These are phyloP conservation scores for Vigna nakashimae DNA, from an alignment of 306 rosid species.

Conservation along the genomic window DNA sequence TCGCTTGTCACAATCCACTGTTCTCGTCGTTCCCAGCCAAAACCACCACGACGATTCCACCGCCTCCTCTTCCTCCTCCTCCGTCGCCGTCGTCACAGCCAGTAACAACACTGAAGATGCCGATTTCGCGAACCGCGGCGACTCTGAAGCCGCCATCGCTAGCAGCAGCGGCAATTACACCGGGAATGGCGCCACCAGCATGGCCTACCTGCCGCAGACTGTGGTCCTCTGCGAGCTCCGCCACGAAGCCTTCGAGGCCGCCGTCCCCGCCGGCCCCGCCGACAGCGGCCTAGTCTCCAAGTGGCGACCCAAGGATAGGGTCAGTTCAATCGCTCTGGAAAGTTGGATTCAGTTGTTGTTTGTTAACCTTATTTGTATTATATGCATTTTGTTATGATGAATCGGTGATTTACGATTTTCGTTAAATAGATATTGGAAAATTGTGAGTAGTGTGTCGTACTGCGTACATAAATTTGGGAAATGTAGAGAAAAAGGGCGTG, in stretches of 20 bases:
- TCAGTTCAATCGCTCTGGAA: slow-evolving; percentile 25
- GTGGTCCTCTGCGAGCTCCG: slow-evolving; percentile 75
- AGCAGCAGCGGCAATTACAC: slow-evolving; percentile 62
- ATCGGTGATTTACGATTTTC: background rate
- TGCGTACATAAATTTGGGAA: background rate
- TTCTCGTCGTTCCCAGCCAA: slow-evolving; percentile 68
- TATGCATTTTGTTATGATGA: slow-evolving; percentile 7
- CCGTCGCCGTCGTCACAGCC: background rate
- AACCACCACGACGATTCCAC: slow-evolving; percentile 47
- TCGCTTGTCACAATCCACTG: slow-evolving; percentile 86
- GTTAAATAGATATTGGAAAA: background rate
- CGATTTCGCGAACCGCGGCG: slow-evolving; percentile 49
- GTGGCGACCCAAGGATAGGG: slow-evolving; percentile 96
- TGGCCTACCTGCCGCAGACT: slow-evolving; percentile 90
- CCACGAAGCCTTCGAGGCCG: slow-evolving; percentile 88
- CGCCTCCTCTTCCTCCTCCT: slow-evolving; percentile 7
- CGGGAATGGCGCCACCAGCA: slow-evolving; percentile 69
- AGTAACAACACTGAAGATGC: background rate
- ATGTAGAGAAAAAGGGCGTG: background rate
- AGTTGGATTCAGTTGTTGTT: background rate
- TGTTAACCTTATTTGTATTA: background rate
- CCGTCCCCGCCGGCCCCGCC: slow-evolving; percentile 72
- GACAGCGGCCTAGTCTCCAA: slow-evolving; percentile 88
- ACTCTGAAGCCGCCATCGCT: slow-evolving; percentile 73
- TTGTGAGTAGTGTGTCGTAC: background rate